Percentiles rank a stretch among this genome's conserved stretches.
phyloP scores from a whole-genome alignment of 2,329 filamentous ascomycete species.

The Akanthomyces muscarius region DNA sequence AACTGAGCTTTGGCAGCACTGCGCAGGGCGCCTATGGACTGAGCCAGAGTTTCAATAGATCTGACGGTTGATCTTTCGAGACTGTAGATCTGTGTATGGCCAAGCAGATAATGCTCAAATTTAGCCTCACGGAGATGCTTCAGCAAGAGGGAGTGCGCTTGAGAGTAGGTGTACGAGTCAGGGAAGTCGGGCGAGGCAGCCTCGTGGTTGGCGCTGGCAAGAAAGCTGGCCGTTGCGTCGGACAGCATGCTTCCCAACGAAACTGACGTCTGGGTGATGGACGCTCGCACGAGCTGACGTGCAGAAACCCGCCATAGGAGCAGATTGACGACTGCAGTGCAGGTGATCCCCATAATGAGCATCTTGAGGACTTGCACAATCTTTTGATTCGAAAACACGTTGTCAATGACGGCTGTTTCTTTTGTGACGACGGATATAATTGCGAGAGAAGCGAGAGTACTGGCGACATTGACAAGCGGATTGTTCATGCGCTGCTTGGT shows the following conservation, averaged over 20 bases:
- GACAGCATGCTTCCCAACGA: slow-evolving; percentile 74
- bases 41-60: slow-evolving; percentile 75
- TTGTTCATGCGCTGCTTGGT: slow-evolving; percentile 70
- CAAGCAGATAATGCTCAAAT: slow-evolving; percentile 75
- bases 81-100: slow-evolving; percentile 69
- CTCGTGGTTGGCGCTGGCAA: slow-evolving; percentile 73
- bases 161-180: slow-evolving; percentile 56
- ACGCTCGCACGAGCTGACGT: slow-evolving; percentile 62
- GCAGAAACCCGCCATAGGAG: slow-evolving; percentile 72
- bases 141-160: slow-evolving; percentile 58
- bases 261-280: slow-evolving; percentile 67
- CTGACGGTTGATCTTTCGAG: slow-evolving; percentile 72
- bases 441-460: slow-evolving; percentile 75
- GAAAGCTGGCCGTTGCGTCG: slow-evolving; percentile 72
- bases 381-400: slow-evolving; percentile 65
- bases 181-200: slow-evolving; percentile 4
- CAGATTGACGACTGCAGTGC: slow-evolving; percentile 65
- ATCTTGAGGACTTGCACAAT: slow-evolving; percentile 61
- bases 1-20: slow-evolving; percentile 87
- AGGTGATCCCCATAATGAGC: slow-evolving; percentile 69
- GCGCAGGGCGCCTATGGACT: slow-evolving; percentile 79
- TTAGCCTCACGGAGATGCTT: slow-evolving; percentile 78
- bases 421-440: slow-evolving; percentile 83
- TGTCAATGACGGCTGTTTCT: slow-evolving; percentile 75
- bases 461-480: slow-evolving; percentile 74